These are phyloP conservation scores for Tolypocladium paradoxum DNA, from an alignment of 2,329 filamentous ascomycete genomes.

Conservation along the genomic window DNA sequence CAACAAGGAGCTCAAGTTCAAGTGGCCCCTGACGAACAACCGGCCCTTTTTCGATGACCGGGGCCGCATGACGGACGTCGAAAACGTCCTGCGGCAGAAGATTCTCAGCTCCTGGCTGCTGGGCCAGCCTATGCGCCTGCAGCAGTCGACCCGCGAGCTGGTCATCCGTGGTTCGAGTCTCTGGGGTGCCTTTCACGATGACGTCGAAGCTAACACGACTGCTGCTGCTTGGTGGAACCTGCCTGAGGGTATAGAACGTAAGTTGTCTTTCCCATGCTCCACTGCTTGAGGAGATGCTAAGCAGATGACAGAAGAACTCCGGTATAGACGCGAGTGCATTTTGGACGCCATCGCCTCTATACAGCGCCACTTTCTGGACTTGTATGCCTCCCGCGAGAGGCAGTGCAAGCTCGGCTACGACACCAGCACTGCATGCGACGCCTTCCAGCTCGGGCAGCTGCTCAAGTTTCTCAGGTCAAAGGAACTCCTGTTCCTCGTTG, in stretches of 20 bases:
- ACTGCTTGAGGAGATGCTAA: neutral
- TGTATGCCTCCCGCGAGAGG: conserved; percentile 55
- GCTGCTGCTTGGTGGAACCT: conserved; percentile 64
- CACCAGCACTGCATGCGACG: conserved; percentile 60
- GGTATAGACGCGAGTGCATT: conserved; percentile 53
- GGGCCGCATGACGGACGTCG: conserved; percentile 32
- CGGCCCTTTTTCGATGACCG: conserved; percentile 24
- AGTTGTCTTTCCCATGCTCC: conserved; percentile 11
- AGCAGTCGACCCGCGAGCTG: conserved; percentile 51
- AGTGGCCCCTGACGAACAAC: conserved; percentile 38
- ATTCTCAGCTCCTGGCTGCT: conserved; percentile 56
- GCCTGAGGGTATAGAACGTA: conserved; percentile 56
- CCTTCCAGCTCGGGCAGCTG: conserved; percentile 70
- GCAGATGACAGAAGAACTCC: conserved; percentile 45
- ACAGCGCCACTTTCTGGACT: conserved; percentile 52
- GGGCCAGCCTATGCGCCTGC: conserved; percentile 49
- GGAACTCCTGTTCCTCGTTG: conserved; percentile 47
- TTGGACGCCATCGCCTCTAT: conserved; percentile 60
- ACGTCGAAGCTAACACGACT: conserved; percentile 13
- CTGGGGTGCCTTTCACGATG: conserved; percentile 36
- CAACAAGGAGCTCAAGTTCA: conserved; percentile 36
- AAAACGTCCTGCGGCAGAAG: conserved; percentile 60
- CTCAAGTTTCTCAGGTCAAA: conserved; percentile 57
- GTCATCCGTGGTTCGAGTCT: conserved; percentile 53
- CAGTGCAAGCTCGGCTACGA: conserved; percentile 70